Conservation (phyloP, 768 basidiomycete genomes). For the Naganishia randhawae region DNA sequence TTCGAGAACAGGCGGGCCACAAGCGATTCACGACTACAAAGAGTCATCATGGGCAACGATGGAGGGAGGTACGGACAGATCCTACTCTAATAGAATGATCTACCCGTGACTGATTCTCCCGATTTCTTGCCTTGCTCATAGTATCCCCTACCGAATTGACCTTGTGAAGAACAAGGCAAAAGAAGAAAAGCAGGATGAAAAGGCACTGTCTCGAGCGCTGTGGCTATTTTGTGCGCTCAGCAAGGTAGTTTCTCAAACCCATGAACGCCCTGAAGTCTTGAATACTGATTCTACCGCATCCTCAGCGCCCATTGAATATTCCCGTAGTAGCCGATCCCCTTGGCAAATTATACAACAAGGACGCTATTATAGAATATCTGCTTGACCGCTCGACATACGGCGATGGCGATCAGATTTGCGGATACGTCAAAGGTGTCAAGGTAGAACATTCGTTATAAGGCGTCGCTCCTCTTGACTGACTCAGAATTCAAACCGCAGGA, state of each 20-base stretch:
- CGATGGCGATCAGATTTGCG: constrained; percentile 86
- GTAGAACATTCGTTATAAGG: constrained; percentile 57
- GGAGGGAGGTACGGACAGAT: constrained; percentile 37
- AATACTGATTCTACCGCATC: constrained; percentile 28
- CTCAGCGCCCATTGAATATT: constrained; percentile 73
- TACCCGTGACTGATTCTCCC: too few species aligned
- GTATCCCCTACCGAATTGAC: constrained; percentile 52
- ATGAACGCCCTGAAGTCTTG: constrained; percentile 27
- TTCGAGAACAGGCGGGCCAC: too few species aligned
- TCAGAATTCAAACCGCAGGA: constrained; percentile 69
- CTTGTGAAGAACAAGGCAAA: constrained; percentile 56
- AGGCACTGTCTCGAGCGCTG: constrained; percentile 76
- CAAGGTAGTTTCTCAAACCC: constrained; percentile 59
- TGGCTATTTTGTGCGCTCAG: constrained; percentile 95
- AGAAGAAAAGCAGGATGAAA: constrained; percentile 77
- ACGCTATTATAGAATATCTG: constrained; percentile 83
- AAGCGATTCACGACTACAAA: not conserved
- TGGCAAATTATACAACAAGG: constrained; percentile 95
- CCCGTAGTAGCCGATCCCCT: constrained; percentile 87
- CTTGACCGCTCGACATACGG: constrained; percentile 78
- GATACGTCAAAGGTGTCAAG: constrained; percentile 84
- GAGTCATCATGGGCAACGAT: constrained; percentile 39
- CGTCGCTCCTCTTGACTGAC: too few species aligned
- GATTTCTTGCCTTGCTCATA: constrained; percentile 22
- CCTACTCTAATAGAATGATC: too few species aligned